A percentile compares a stretch with the other conserved stretches of the same genome.
Conservation (phyloP, 2,329 filamentous ascomycete species). For the Aspergillus transmontanensis region DNA sequence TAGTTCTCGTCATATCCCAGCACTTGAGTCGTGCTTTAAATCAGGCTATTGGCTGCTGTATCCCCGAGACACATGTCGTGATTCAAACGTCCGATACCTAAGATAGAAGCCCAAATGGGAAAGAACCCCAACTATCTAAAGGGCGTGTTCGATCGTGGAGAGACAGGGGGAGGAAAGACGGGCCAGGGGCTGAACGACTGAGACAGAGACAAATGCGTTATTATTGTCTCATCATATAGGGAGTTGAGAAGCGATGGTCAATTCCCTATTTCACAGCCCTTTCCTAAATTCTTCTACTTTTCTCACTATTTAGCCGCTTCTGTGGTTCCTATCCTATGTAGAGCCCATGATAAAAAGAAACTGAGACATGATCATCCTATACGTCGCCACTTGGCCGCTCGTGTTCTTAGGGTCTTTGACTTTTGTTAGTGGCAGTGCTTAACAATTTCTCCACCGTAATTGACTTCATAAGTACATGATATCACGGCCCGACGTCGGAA, state of each 20-base stretch:
- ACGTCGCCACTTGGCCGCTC: not conserved
- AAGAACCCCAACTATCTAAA: too few species aligned
- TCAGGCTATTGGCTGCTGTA: too few species aligned
- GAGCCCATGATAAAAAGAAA: not conserved
- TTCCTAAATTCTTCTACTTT: too few species aligned
- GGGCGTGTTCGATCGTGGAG: not conserved
- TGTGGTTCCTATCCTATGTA: too few species aligned
- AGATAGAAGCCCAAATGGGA: not conserved
- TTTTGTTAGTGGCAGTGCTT: not conserved
- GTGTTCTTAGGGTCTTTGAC: too few species aligned
- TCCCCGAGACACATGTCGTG: not conserved
- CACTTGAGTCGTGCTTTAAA: too few species aligned
- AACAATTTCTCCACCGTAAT: not conserved
- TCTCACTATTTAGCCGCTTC: too few species aligned
- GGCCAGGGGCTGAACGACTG: not conserved
- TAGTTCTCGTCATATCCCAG: not conserved
- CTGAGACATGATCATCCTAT: not conserved
- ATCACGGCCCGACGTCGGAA: not conserved
- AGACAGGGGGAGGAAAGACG: not conserved
- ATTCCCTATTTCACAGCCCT: not conserved
- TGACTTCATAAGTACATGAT: not conserved
- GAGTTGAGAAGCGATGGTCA: not conserved
- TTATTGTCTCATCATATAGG: not conserved
- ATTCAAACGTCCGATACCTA: not conserved
- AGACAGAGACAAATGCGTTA: not conserved